Evolutionary conservation across 768 basidiomycete genomes (phyloP).

Genomic region (Boletus pseudopeckii): DNA sequence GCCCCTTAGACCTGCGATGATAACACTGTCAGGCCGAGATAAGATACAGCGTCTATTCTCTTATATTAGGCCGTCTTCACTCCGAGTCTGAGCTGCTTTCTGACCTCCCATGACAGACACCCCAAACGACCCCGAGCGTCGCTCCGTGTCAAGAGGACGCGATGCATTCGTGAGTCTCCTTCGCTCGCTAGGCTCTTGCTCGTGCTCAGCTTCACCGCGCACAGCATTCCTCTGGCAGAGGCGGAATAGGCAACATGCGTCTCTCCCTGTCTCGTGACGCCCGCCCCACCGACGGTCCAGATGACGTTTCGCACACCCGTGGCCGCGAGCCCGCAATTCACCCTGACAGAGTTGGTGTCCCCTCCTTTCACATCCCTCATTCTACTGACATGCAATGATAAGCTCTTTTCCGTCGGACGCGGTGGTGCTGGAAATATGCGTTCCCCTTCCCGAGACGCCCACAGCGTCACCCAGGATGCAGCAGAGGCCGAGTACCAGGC

Average conservation of each 20-base stretch:
- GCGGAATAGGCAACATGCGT: slow-evolving; percentile 65
- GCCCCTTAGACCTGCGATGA: slow-evolving; percentile 1
- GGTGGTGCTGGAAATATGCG: slow-evolving; percentile 87
- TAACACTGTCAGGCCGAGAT: slow-evolving; percentile 13
- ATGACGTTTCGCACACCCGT: slow-evolving; percentile 51
- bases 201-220: not conserved
- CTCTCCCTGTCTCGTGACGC: slow-evolving; percentile 44
- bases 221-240: slow-evolving; percentile 61
- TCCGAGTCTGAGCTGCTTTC: not conserved
- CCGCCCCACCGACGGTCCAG: slow-evolving; percentile 43
- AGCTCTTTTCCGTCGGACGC: slow-evolving; percentile 58
- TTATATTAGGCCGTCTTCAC: not conserved
- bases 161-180: slow-evolving; percentile 49
- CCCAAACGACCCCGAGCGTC: slow-evolving; percentile 27
- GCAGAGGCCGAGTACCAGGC: slow-evolving; percentile 25
- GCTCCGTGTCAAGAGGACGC: slow-evolving; percentile 57
- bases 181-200: not conserved
- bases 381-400: not conserved
- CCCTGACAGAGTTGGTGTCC: slow-evolving; percentile 34
- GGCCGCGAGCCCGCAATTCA: slow-evolving; percentile 55
- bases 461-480: slow-evolving; percentile 27
- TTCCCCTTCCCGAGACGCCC: slow-evolving; percentile 62
- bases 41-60: slow-evolving; percentile 6
- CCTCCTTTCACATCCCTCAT: not conserved
- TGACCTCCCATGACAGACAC: slow-evolving; percentile 26